phyloP scores from a whole-genome alignment of 306 rosid species.

The Quercus wislizeni region DNA sequence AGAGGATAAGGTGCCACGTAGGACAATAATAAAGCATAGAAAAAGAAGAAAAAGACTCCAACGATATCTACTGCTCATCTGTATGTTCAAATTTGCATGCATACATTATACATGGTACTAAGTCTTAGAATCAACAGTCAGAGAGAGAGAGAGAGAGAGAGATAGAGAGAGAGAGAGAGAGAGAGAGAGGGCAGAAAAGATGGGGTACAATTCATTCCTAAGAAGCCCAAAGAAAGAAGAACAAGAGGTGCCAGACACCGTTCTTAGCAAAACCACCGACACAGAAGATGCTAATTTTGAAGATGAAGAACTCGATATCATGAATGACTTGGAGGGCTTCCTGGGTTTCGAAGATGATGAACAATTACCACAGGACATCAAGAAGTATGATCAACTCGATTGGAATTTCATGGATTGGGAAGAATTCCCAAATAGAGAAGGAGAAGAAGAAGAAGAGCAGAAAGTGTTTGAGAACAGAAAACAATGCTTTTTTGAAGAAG shows the following conservation, averaged over 20 bases:
- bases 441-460: slow-evolving; percentile 29
- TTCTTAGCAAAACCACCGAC: slow-evolving; percentile 15
- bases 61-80: neutral
- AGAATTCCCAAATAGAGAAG: slow-evolving; percentile 29
- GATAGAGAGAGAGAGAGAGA: neutral
- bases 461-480: slow-evolving; percentile 8
- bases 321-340: slow-evolving; percentile 48
- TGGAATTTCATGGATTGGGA: slow-evolving; percentile 75
- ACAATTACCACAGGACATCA: neutral
- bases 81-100: slow-evolving; percentile 12
- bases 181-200: neutral
- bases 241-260: slow-evolving; percentile 48
- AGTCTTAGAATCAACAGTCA: neutral
- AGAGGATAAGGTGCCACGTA: slow-evolving; percentile 37
- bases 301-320: slow-evolving; percentile 36
- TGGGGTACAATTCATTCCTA: slow-evolving; percentile 38
- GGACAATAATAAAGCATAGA: slow-evolving; percentile 5
- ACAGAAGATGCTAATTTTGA: slow-evolving; percentile 10
- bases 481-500: slow-evolving; percentile 24
- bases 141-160: neutral
- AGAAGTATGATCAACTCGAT: slow-evolving; percentile 23
- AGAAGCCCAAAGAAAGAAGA: slow-evolving; percentile 71
- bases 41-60: no score
- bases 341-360: slow-evolving; percentile 35
- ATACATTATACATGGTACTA: neutral